Evolutionary conservation across 2,329 filamentous ascomycete species (phyloP).

Genomic region (Aspergillus novofumigatus): DNA sequence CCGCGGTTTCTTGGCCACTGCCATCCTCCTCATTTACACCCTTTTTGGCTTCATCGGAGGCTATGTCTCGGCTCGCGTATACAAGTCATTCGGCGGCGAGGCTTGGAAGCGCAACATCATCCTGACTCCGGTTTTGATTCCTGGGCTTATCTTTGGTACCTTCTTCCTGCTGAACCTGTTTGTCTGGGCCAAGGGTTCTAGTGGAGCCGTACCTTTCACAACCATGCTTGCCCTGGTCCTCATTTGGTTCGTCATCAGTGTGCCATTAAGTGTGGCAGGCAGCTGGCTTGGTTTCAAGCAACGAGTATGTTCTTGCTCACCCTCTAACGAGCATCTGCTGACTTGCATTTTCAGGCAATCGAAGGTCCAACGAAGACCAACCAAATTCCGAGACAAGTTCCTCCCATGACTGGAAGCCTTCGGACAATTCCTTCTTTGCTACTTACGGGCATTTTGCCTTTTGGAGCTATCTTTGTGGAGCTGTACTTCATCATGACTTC

Average conservation of each 20-base stretch:
- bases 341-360: conserved; percentile 46
- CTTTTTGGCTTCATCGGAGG: conserved; percentile 88
- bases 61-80: conserved; percentile 82
- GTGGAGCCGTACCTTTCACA: conserved; percentile 89
- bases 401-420: conserved; percentile 76
- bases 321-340: conserved; percentile 1
- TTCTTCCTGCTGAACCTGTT: conserved; percentile 97
- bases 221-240: conserved; percentile 91
- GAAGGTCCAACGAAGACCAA: conserved; percentile 87
- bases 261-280: conserved; percentile 82
- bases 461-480: conserved; percentile 96
- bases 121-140: conserved; percentile 80
- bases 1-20: conserved; percentile 86
- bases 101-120: conserved; percentile 92
- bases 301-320: conserved; percentile 32
- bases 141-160: conserved; percentile 74
- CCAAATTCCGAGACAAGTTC: conserved; percentile 96
- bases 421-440: conserved; percentile 85
- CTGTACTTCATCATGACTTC: conserved; percentile 99
- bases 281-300: conserved; percentile 91
- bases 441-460: conserved; percentile 86
- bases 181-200: conserved; percentile 88
- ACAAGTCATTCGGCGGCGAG: conserved; percentile 90
- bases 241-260: conserved; percentile 97
- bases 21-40: conserved; percentile 90